Conservation (phyloP, 2,329 filamentous ascomycete species). For the Aspergillus viridinutans region DNA sequence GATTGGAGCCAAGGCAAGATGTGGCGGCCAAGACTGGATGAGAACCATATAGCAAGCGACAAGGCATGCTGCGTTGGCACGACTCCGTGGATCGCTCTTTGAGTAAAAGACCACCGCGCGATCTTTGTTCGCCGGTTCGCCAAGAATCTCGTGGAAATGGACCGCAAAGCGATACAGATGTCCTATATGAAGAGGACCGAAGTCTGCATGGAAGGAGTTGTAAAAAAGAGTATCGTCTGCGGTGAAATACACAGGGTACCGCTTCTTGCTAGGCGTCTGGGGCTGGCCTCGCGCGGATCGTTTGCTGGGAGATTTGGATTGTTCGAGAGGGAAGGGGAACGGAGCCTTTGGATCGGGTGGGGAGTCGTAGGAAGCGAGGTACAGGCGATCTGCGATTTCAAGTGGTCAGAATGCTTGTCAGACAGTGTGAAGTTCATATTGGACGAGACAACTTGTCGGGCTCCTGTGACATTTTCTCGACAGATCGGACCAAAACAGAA, state of each 20-base stretch:
- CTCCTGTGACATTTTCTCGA: background rate
- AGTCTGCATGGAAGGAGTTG: slow-evolving; percentile 98
- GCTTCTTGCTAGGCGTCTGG: slow-evolving; percentile 51
- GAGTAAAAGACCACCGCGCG: slow-evolving; percentile 95
- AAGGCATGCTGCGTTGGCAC: slow-evolving; percentile 83
- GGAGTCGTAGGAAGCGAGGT: slow-evolving; percentile 86
- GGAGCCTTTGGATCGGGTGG: slow-evolving; percentile 74
- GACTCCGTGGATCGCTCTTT: slow-evolving; percentile 83
- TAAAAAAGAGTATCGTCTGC: slow-evolving; percentile 90
- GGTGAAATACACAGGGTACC: slow-evolving; percentile 85
- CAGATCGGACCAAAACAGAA: slow-evolving; percentile 1
- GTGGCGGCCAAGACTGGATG: slow-evolving; percentile 95
- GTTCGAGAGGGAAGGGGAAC: slow-evolving; percentile 71
- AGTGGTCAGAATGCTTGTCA: slow-evolving; percentile 1
- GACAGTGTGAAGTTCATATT: background rate
- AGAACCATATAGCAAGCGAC: slow-evolving; percentile 98
- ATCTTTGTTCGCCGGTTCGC: slow-evolving; percentile 83
- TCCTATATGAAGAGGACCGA: slow-evolving; percentile 94
- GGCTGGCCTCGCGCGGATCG: slow-evolving; percentile 63
- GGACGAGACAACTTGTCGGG: slow-evolving; percentile 10
- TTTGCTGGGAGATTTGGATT: slow-evolving; percentile 67
- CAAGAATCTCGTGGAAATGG: slow-evolving; percentile 90
- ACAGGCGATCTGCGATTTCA: slow-evolving; percentile 70
- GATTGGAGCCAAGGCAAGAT: slow-evolving; percentile 90
- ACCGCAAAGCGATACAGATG: slow-evolving; percentile 96